Evolutionary conservation across 2,329 filamentous ascomycete genomes (phyloP), one percentile per base, ranked within the genome.

Genomic region (Fusarium cicatricum): DNA sequence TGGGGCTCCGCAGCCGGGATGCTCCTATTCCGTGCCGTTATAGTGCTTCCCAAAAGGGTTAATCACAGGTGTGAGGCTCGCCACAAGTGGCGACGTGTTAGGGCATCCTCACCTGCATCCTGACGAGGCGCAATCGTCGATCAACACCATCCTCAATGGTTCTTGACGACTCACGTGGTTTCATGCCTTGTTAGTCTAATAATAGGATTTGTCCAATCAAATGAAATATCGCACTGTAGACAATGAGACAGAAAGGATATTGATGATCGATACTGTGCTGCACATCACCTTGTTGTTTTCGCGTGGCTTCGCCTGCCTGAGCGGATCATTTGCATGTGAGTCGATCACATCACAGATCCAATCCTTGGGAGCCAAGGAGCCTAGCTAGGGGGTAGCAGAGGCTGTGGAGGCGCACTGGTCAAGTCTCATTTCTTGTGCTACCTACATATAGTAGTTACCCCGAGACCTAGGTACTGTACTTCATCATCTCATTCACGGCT

Each of bases 61-160:
- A 31, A 38, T 34, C 34, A 11, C 11, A 16, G 11, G 26, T 31
- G 26, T 15, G 26, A 38, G 15, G 26, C 15, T 21, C 34, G 31
- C 42, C 23, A 34, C 32, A 34, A 32, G 43, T 37, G 43, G 43
- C 29, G 33, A n/a, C 15, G 32, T 19, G 11, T 19, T 37, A 32
- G 43, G 33, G 16, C 9, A 45, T 16, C 21, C 11, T 36, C 32
- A 45, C 15, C 42, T 31, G 23, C 15, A 34, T 44, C 19, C 31
- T 11, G 4, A 45, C 55, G 43, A 60, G 34, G 33, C 16, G 16
- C 6, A 47, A 47, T 47, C 23, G 44, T 16, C 34, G 34, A 47
- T 47, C 44, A 47, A 17, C 11, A 15, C 21, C 16, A 38, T 10
- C 16, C 23, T 31, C 21, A 15, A 28, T 29, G 14, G 17, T 19